These are phyloP conservation scores for Haberlea rhodopensis DNA, from an alignment of 257 asterid species.

Conservation along the genomic window DNA sequence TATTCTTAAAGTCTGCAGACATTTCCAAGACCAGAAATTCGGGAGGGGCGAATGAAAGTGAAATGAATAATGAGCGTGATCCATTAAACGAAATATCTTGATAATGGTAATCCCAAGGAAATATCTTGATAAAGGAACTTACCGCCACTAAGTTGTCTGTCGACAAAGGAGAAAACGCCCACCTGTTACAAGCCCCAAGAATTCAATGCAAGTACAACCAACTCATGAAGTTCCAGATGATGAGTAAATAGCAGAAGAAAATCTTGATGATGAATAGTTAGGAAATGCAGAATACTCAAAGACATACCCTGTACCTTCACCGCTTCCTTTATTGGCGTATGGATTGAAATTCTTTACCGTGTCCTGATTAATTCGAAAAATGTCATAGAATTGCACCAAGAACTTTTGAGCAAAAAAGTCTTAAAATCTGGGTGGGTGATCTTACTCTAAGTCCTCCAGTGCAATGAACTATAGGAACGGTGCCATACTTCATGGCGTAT, in stretches of 20 bases:
- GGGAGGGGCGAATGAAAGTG: background rate
- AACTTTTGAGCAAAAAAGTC: background rate
- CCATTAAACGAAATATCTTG: background rate
- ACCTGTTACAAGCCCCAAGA: slow-evolving; percentile 47
- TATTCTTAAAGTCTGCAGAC: slow-evolving; percentile 52
- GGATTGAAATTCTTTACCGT: slow-evolving; percentile 79
- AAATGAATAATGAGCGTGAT: background rate
- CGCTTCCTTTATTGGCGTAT: slow-evolving; percentile 58
- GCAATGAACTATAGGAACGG: slow-evolving; percentile 81
- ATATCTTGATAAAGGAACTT: slow-evolving; percentile 33
- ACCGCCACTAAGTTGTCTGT: slow-evolving; percentile 63
- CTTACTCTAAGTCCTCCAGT: slow-evolving; percentile 94
- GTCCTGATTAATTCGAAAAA: slow-evolving; percentile 47
- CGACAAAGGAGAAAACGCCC: slow-evolving; percentile 88
- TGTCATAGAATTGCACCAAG: background rate
- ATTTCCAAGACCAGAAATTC: background rate
- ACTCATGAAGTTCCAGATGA: background rate
- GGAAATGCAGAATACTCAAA: slow-evolving; percentile 6
- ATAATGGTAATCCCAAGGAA: background rate
- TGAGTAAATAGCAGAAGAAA: background rate
- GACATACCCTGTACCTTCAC: slow-evolving; percentile 93
- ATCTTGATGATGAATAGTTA: background rate
- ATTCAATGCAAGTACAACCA: slow-evolving; percentile 9
- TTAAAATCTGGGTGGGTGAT: slow-evolving; percentile 22
- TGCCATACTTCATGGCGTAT: slow-evolving; percentile 96